Percentiles rank a stretch among this genome's conserved stretches.
Conservation (phyloP, 768 basidiomycete species). For the Rhodotorula paludigena region DNA sequence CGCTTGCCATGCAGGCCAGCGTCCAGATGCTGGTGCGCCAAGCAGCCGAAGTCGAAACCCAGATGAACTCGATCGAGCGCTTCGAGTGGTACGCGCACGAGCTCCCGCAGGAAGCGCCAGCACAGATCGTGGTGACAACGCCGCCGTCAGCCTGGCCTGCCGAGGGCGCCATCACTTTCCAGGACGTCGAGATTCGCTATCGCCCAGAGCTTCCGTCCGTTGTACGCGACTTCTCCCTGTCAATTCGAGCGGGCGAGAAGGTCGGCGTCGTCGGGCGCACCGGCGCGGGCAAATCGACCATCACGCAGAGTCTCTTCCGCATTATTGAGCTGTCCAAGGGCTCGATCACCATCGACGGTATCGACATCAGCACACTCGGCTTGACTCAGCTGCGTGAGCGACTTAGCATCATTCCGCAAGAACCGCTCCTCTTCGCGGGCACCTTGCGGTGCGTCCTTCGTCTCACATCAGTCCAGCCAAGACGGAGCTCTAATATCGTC, state of each 20-base stretch:
- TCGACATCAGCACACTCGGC: slow-evolving; percentile 76
- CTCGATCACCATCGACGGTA: slow-evolving; percentile 67
- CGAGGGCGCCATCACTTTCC: slow-evolving; percentile 10
- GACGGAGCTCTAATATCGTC: background rate
- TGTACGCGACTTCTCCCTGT: slow-evolving; percentile 69
- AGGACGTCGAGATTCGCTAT: slow-evolving; percentile 64
- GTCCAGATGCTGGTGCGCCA: slow-evolving; percentile 39
- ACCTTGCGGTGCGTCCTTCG: slow-evolving; percentile 55
- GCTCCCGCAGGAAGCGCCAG: slow-evolving; percentile 60
- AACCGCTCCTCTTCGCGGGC: slow-evolving; percentile 59
- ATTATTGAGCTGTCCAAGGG: slow-evolving; percentile 72
- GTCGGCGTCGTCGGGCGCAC: slow-evolving; percentile 76
- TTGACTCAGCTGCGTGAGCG: slow-evolving; percentile 48
- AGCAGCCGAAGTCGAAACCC: slow-evolving; percentile 73
- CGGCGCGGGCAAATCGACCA: slow-evolving; percentile 71
- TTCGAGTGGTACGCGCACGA: slow-evolving; percentile 70
- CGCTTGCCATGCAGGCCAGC: background rate
- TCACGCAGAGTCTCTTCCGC: slow-evolving; percentile 67
- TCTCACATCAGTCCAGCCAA: background rate
- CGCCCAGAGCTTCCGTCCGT: slow-evolving; percentile 77
- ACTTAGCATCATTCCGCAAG: slow-evolving; percentile 40
- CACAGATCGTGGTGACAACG: slow-evolving; percentile 58
- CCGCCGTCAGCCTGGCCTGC: slow-evolving; percentile 49
- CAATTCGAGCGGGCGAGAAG: slow-evolving; percentile 70
- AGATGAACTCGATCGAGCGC: slow-evolving; percentile 66